Evolutionary conservation across 352 stramenopile genomes (phyloP).

Genomic region (Blastocystis sp.): DNA sequence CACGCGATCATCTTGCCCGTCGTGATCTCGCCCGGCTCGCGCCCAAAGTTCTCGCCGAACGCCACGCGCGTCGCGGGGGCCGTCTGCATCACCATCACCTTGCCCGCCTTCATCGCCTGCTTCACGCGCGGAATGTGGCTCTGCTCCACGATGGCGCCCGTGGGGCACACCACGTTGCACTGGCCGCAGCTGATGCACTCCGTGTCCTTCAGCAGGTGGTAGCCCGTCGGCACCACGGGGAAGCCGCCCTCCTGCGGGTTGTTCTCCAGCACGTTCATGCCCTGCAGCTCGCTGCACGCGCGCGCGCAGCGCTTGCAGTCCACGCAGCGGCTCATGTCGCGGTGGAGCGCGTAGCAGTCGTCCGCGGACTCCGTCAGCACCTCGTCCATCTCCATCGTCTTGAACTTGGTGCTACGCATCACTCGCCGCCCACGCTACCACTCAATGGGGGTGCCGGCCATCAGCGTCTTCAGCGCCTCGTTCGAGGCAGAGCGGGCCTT

Average conservation of each 20-base stretch:
- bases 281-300: constrained; percentile 71
- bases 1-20: constrained; percentile 73
- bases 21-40: constrained; percentile 71
- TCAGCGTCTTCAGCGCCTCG: constrained; percentile 65
- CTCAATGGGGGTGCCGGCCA: constrained; percentile 35
- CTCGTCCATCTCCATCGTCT: constrained; percentile 61
- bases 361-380: constrained; percentile 54
- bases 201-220: constrained; percentile 73
- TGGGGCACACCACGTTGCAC: constrained; percentile 73
- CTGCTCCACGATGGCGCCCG: constrained; percentile 74
- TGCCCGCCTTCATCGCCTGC: constrained; percentile 70
- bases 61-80: constrained; percentile 74
- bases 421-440: not conserved
- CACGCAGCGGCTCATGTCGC: constrained; percentile 73
- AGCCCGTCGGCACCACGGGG: constrained; percentile 70
- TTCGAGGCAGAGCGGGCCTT: constrained; percentile 64
- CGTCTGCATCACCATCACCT: constrained; percentile 73
- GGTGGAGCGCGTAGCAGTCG: constrained; percentile 70
- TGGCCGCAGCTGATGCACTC: constrained; percentile 75
- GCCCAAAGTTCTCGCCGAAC: constrained; percentile 74
- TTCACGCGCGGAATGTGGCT: constrained; percentile 72
- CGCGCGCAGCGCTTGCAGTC: constrained; percentile 73
- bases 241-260: constrained; percentile 59
- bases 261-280: constrained; percentile 64
- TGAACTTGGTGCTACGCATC: constrained; percentile 47